Percentiles rank a stretch among this genome's conserved stretches.
phyloP scores from a whole-genome alignment of 768 basidiomycete genomes.

The Cystofilobasidium bisporidii region DNA sequence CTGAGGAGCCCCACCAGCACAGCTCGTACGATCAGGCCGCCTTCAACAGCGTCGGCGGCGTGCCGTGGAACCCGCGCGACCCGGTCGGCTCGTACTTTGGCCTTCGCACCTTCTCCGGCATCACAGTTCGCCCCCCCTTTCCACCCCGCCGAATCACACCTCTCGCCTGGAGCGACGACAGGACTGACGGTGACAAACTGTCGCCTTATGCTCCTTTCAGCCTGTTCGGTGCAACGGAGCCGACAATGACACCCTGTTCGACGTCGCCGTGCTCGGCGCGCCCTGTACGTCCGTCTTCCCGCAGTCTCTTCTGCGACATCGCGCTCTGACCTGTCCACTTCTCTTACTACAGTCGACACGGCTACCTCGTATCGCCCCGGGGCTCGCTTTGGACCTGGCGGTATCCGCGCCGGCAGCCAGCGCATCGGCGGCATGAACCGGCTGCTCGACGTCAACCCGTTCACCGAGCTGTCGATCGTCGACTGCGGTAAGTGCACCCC shows the following conservation, averaged over 20 bases:
- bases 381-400: conserved; percentile 40
- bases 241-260: neutral
- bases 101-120: neutral
- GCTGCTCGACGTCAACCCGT: conserved; percentile 33
- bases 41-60: neutral
- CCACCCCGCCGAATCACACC: too few species aligned
- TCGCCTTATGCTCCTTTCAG: too few species aligned
- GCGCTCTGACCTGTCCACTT: neutral
- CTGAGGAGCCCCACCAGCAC: too few species aligned
- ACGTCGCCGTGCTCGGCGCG: neutral
- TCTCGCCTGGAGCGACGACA: too few species aligned
- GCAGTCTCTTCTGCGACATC: neutral
- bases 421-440: conserved; percentile 38
- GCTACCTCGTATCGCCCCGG: conserved; percentile 39
- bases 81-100: neutral
- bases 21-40: neutral
- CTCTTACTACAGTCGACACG: conserved; percentile 40
- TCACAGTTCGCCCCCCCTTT: too few species aligned
- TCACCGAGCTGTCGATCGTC: conserved; percentile 35
- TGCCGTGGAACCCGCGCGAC: neutral
- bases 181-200: too few species aligned
- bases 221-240: neutral
- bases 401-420: conserved; percentile 40
- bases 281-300: neutral
- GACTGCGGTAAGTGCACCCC: conserved; percentile 37